phyloP scores from a whole-genome alignment of 495 filamentous ascomycete species.

The Sporormia fimetaria region DNA sequence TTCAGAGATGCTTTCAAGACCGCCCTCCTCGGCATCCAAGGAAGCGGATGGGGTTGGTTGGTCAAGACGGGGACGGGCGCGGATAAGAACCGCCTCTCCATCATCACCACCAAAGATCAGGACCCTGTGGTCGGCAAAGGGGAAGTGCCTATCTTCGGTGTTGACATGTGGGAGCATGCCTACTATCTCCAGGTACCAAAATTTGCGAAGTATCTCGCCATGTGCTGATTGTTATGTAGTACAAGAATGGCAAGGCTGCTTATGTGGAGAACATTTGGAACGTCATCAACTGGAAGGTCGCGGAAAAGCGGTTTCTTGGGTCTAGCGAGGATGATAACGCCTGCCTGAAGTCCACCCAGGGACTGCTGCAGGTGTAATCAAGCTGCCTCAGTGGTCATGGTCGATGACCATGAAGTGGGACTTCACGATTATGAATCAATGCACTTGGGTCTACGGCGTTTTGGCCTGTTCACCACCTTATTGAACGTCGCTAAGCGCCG shows the following conservation, averaged over 20 bases:
- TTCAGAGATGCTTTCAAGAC: constrained; percentile 32
- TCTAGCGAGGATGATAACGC: constrained; percentile 22
- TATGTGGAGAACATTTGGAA: constrained; percentile 33
- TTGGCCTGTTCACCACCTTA: too few relatives aligned
- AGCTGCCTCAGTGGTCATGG: too few relatives aligned
- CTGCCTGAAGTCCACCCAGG: too few relatives aligned
- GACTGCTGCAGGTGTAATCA: too few relatives aligned
- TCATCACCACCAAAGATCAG: constrained; percentile 35
- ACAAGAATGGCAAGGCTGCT: constrained; percentile 31
- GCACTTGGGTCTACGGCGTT: too few relatives aligned
- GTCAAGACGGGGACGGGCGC: constrained; percentile 20
- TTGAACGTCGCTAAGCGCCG: too few relatives aligned
- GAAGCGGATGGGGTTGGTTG: constrained; percentile 36
- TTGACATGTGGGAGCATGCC: constrained; percentile 38
- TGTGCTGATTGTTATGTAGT: constrained; percentile 15
- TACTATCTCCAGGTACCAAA: constrained; percentile 34
- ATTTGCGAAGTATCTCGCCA: not conserved
- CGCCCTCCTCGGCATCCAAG: constrained; percentile 31
- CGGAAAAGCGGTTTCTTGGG: constrained; percentile 27
- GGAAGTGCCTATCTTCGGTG: constrained; percentile 31
- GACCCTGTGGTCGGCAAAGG: constrained; percentile 29
- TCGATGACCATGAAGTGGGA: too few relatives aligned
- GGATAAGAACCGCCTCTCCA: constrained; percentile 21
- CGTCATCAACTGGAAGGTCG: constrained; percentile 31
- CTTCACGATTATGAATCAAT: too few relatives aligned